phyloP scores from a whole-genome alignment of 495 filamentous ascomycete species.

The Aspergillus ostianus region DNA sequence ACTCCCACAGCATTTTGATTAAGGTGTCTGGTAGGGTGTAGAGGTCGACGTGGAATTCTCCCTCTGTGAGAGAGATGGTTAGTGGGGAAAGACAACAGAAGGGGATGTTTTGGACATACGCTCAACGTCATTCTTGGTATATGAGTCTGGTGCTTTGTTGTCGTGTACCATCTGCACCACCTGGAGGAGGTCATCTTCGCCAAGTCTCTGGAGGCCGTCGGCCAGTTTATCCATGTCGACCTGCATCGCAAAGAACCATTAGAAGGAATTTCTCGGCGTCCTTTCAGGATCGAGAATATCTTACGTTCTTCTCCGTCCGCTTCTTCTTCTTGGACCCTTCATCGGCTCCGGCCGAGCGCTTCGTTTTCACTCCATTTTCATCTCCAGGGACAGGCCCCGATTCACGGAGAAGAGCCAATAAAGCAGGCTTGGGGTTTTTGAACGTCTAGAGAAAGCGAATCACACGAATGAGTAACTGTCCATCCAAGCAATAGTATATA shows the following conservation, averaged over 20 bases:
- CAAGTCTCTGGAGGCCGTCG: slow-evolving; percentile 80
- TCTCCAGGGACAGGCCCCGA: slow-evolving; percentile 82
- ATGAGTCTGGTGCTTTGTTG: slow-evolving; percentile 86
- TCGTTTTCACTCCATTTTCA: slow-evolving; percentile 58
- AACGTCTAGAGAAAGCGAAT: slow-evolving; percentile 55
- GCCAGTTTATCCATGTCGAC: slow-evolving; percentile 97
- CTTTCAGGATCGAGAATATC: slow-evolving; percentile 12
- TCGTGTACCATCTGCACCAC: slow-evolving; percentile 98
- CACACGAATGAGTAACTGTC: background rate
- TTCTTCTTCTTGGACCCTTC: slow-evolving; percentile 75
- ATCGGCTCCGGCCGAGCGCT: slow-evolving; percentile 49
- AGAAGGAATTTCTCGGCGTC: slow-evolving; percentile 4
- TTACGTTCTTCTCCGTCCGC: slow-evolving; percentile 63
- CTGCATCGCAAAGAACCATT: slow-evolving; percentile 17
- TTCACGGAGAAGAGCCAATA: slow-evolving; percentile 70
- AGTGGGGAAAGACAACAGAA: background rate
- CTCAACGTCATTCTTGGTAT: slow-evolving; percentile 96
- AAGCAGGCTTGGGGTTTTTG: slow-evolving; percentile 84
- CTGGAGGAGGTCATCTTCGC: slow-evolving; percentile 85
- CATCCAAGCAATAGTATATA: background rate
- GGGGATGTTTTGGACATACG: slow-evolving; percentile 52
- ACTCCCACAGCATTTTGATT: slow-evolving; percentile 92
- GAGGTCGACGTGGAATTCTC: slow-evolving; percentile 97
- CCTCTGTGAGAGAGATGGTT: slow-evolving; percentile 53
- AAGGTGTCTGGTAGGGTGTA: slow-evolving; percentile 84